These are phyloP conservation scores for Phoma sp. DNA, from an alignment of 2,329 filamentous ascomycete genomes.

Conservation along the genomic window DNA sequence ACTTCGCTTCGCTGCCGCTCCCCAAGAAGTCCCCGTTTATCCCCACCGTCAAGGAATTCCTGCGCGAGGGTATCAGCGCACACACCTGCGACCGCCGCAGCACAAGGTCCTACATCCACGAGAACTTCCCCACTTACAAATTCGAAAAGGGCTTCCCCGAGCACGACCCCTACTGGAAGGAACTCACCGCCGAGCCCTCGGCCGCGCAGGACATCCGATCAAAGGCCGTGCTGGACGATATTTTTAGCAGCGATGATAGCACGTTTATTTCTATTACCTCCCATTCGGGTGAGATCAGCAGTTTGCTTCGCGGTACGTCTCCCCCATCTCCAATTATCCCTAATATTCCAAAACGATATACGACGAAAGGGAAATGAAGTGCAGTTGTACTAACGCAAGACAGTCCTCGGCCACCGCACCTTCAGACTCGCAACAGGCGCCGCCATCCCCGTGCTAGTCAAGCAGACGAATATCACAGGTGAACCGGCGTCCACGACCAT, in stretches of 20 bases:
- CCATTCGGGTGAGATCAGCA: constrained; percentile 66
- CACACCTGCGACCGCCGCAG: constrained; percentile 73
- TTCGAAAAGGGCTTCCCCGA: constrained; percentile 71
- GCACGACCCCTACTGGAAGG: constrained; percentile 61
- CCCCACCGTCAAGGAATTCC: constrained; percentile 68
- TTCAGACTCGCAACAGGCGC: constrained; percentile 72
- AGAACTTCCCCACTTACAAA: constrained; percentile 60
- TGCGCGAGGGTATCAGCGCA: constrained; percentile 71
- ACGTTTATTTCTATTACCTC: constrained; percentile 63
- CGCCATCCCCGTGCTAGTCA: constrained; percentile 72
- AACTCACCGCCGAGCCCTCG: constrained; percentile 58
- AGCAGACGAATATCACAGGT: too few relatives aligned
- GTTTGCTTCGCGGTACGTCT: constrained; percentile 54
- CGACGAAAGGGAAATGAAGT: neutral
- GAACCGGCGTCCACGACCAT: constrained; percentile 43
- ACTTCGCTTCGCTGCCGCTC: constrained; percentile 63
- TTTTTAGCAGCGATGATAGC: constrained; percentile 58
- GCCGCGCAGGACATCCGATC: constrained; percentile 59
- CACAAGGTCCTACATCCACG: constrained; percentile 61
- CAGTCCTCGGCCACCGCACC: constrained; percentile 65
- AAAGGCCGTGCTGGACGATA: constrained; percentile 58
- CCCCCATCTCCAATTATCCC: too few relatives aligned
- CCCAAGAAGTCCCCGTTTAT: constrained; percentile 61
- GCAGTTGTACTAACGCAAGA: constrained; percentile 3
- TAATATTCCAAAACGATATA: too few relatives aligned